Conservation (phyloP, 2,329 filamentous ascomycete species). For the Xylariaceae sp. region DNA sequence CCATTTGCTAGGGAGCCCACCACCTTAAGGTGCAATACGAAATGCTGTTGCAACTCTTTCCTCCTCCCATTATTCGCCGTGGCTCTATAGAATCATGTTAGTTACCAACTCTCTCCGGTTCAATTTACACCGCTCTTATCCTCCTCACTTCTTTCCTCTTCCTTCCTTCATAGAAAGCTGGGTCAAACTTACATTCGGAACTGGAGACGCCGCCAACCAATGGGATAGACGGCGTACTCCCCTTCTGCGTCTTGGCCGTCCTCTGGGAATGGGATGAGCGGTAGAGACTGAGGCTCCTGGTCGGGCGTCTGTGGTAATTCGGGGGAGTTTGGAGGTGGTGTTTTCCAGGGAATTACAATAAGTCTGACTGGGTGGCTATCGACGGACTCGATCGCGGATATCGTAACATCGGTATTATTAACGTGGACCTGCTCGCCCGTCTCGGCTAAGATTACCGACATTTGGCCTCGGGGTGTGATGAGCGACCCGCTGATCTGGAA, state of each 20-base stretch:
- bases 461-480: constrained; percentile 70
- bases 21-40: constrained; percentile 83
- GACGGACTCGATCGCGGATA: constrained; percentile 91
- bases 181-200: constrained; percentile 66
- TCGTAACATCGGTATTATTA: constrained; percentile 75
- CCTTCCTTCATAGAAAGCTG: background rate
- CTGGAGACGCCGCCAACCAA: constrained; percentile 89
- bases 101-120: background rate
- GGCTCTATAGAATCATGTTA: constrained; percentile 50
- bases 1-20: constrained; percentile 79
- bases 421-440: constrained; percentile 81
- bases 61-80: constrained; percentile 94
- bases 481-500: constrained; percentile 94
- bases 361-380: constrained; percentile 89
- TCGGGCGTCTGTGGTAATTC: constrained; percentile 63
- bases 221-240: constrained; percentile 85
- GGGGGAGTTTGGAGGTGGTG: constrained; percentile 74
- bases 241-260: constrained; percentile 60
- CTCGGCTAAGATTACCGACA: constrained; percentile 73
- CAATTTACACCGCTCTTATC: background rate
- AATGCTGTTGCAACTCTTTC: constrained; percentile 95
- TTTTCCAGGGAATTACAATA: constrained; percentile 98
- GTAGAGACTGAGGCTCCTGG: constrained; percentile 81
- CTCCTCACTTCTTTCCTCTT: background rate
- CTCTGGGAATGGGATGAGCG: constrained; percentile 65